Base-by-base conservation (phyloP, 148 eudicot species). In the Chenopodium suecicum region DNA sequence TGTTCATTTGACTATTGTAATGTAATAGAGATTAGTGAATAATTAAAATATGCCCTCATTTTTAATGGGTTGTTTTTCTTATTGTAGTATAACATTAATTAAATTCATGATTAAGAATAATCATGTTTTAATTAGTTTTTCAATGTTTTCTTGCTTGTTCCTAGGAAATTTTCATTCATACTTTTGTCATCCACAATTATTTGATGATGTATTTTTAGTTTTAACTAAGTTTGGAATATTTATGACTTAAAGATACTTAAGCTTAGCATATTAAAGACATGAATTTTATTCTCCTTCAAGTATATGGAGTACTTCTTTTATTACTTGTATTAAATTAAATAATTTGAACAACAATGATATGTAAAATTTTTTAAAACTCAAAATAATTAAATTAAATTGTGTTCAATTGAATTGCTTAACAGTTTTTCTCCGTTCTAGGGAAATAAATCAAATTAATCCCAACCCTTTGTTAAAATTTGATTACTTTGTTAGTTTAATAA, bases 1-100 rank as follows among this genome's bases (percentile, higher is more conserved):
- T 81, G 77, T 47, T 62, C 32, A 62, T 73, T 80, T 74, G 60
- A 74, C 78, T 81, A 5, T 19, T 63, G 72, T 44, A 80, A 62
- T 83, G 86, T 75, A 70, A 76, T 48, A 70, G 64, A 76, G 25
- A 29, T 52, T 69, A 67, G 63, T 34, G 75, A 73, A 2, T 73
- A 25, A 23, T 48, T 11, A 9, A 20, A 73, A 73, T 73, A 16
- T 73, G 20, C 76, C 60, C 60, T 73, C 27, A 27, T 48, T 46
- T 73, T 73, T 46, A 22, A 72, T 73, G 76, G 76, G 74, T 70
- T 70, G 20, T 41, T 19, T 41, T 70, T 70, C 22, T 6, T 14
- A 17, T 69, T 29, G 71, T 67, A 23, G 9, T 32, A 69, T 34
- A 50, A 41, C 72, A 69, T 2, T 37, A 29, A 67, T 2, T 37